phyloP scores from a whole-genome alignment of 257 asterid genomes.

The Ehretia macrophylla region DNA sequence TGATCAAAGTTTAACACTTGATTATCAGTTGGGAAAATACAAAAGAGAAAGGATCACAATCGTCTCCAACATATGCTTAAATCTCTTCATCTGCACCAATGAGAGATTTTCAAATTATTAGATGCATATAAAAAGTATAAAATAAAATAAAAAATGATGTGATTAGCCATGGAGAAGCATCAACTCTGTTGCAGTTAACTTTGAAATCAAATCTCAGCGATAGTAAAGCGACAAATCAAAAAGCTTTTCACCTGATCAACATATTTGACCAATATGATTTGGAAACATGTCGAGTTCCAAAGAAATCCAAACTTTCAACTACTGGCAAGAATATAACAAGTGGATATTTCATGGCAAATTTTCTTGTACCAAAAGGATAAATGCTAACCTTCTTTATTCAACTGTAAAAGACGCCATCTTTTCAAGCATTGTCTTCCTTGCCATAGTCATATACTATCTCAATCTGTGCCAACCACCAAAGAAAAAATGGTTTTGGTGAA shows the following conservation, averaged over 20 bases:
- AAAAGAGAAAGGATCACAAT: background rate
- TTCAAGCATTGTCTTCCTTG: conserved; percentile 58
- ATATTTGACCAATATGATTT: no score
- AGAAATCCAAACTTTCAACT: background rate
- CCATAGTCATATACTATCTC: conserved; percentile 83
- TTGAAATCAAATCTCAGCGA: no score
- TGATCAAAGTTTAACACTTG: background rate
- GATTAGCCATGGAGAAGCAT: no score
- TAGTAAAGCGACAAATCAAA: background rate
- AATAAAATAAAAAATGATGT: background rate
- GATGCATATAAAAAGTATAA: no score
- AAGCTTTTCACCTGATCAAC: background rate
- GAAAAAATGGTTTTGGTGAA: background rate
- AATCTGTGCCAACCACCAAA: conserved; percentile 50
- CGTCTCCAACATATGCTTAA: background rate
- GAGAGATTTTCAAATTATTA: background rate
- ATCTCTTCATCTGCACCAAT: conserved; percentile 1
- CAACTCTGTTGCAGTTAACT: no score
- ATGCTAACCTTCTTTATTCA: conserved; percentile 37
- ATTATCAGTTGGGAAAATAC: background rate
- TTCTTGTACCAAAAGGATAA: no score
- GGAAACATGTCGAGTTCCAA: no score
- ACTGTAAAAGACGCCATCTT: conserved; percentile 11
- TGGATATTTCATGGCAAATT: no score
- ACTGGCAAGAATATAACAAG: background rate